phyloP scores from a whole-genome alignment of 305 asterid genomes.

The Fraxinus velutina region DNA sequence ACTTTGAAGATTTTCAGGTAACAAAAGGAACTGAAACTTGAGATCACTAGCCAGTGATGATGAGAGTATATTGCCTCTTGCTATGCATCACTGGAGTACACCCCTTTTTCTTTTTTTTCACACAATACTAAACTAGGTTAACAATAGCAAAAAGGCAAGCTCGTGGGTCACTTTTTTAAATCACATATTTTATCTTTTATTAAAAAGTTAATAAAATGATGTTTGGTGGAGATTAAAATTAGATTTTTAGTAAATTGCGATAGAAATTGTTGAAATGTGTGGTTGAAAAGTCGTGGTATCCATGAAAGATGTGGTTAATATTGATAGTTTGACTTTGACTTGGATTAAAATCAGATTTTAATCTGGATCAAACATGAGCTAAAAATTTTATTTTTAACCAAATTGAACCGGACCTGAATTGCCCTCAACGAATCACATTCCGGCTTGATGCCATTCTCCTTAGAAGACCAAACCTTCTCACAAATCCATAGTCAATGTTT shows the following conservation, averaged over 20 bases:
- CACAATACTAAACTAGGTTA: neutral
- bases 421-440: neutral
- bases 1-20: neutral
- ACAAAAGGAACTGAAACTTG: neutral
- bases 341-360: no score
- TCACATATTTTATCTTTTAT: neutral
- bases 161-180: neutral
- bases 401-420: neutral
- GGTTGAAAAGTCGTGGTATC: no score
- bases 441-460: neutral
- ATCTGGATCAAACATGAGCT: neutral
- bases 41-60: neutral
- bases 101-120: neutral
- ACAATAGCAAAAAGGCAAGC: neutral
- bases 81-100: neutral
- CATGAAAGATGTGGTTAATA: no score
- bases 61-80: neutral
- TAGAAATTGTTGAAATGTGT: no score
- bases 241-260: no score
- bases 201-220: neutral
- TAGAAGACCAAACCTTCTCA: neutral
- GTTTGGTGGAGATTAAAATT: no score
- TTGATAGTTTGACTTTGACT: no score
- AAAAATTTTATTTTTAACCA: neutral
- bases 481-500: neutral